A percentile compares a stretch with the other conserved stretches of the same genome.
These are phyloP conservation scores for Fraxinus albicans DNA, from an alignment of 305 asterid genomes.

Conservation along the genomic window DNA sequence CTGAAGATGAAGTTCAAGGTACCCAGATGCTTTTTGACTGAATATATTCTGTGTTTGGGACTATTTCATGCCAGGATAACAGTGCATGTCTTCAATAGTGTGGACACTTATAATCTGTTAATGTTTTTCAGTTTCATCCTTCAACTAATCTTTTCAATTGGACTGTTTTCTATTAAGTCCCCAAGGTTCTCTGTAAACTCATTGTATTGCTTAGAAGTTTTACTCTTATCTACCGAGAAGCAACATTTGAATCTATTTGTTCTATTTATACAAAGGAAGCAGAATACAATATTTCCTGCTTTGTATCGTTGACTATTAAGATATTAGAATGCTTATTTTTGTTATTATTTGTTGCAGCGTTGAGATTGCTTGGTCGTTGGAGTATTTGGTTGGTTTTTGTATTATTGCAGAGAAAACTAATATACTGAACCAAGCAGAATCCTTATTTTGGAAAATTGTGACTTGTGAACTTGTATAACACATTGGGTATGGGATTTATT, in stretches of 20 bases:
- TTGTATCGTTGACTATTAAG: background rate
- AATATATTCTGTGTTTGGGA: background rate
- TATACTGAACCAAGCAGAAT: conserved; percentile 10
- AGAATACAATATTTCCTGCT: background rate
- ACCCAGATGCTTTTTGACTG: conserved; percentile 12
- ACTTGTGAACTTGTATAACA: conserved; percentile 2
- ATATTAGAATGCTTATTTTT: background rate
- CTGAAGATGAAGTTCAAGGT: conserved; percentile 48
- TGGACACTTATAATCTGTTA: background rate
- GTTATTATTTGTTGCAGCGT: background rate
- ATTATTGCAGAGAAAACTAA: background rate
- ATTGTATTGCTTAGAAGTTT: background rate
- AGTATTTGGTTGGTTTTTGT: background rate
- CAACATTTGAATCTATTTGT: background rate
- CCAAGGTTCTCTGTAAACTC: background rate
- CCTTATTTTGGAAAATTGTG: conserved; percentile 15
- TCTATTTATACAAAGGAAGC: background rate
- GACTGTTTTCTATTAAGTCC: background rate
- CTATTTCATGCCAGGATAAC: background rate
- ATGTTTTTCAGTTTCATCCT: background rate
- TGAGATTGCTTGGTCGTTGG: background rate
- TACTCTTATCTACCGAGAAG: background rate
- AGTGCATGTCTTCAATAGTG: background rate
- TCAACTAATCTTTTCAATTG: background rate
- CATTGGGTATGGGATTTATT: background rate